Conservation (phyloP, 495 filamentous ascomycete genomes). For the Cercophora scortea region DNA sequence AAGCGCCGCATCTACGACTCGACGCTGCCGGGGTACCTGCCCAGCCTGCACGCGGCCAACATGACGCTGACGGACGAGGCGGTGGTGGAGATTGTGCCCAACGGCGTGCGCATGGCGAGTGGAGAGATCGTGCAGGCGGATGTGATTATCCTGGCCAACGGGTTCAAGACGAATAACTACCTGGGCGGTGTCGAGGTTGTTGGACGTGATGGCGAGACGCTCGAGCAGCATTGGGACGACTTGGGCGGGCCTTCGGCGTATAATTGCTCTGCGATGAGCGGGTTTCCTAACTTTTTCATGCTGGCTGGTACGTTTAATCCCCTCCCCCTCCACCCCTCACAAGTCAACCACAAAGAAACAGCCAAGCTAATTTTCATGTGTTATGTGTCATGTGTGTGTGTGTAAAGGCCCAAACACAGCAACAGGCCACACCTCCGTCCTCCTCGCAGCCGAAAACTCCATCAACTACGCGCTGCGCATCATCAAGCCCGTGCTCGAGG, state of each 20-base stretch:
- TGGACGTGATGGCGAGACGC: slow-evolving; percentile 19
- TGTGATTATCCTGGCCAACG: slow-evolving; percentile 35
- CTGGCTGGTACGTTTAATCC: slow-evolving; percentile 14
- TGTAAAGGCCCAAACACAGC: slow-evolving; percentile 32
- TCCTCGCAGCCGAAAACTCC: slow-evolving; percentile 30
- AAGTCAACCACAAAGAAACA: background rate
- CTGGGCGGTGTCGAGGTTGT: slow-evolving; percentile 27
- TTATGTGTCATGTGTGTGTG: background rate
- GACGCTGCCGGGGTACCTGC: slow-evolving; percentile 8
- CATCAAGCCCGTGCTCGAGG: slow-evolving; percentile 27
- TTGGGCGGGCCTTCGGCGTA: slow-evolving; percentile 33
- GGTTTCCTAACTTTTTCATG: slow-evolving; percentile 39
- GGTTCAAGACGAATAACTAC: slow-evolving; percentile 28
- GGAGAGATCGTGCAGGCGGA: slow-evolving; percentile 25
- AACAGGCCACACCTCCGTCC: slow-evolving; percentile 34
- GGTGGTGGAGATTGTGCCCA: slow-evolving; percentile 26
- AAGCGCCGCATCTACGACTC: slow-evolving; percentile 38
- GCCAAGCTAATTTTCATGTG: background rate
- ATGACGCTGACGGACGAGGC: slow-evolving; percentile 26
- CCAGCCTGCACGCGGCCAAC: slow-evolving; percentile 22
- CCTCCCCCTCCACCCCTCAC: background rate
- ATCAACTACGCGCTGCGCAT: slow-evolving; percentile 27
- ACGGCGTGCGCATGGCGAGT: slow-evolving; percentile 21
- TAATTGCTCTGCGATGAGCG: slow-evolving; percentile 22
- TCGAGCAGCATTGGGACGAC: slow-evolving; percentile 31